Percentiles rank a stretch among this genome's conserved stretches.
Conservation (phyloP, 2,329 filamentous ascomycete genomes). For the Talaromyces sp. region DNA sequence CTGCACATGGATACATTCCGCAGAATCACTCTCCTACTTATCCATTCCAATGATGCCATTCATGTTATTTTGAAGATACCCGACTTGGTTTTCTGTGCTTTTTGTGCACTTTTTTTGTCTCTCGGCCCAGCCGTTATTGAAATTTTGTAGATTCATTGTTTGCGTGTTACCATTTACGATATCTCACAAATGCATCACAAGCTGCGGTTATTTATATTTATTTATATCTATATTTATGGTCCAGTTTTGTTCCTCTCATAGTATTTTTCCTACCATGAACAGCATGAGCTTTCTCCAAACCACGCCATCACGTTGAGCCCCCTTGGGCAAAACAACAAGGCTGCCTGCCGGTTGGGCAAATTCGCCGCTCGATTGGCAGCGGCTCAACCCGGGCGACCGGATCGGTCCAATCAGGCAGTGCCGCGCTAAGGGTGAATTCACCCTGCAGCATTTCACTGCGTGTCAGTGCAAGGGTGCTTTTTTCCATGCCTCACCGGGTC, state of each 20-base stretch:
- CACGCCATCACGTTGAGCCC: neutral
- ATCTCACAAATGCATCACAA: neutral
- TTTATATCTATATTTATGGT: neutral
- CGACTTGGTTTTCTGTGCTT: neutral
- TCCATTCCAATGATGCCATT: neutral
- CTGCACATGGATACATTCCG: neutral
- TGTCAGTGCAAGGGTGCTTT: neutral
- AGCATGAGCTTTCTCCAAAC: neutral
- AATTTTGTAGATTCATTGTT: neutral
- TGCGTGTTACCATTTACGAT: neutral
- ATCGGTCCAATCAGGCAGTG: neutral
- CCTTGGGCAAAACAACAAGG: no score
- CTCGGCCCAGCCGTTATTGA: neutral
- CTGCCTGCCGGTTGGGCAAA: no score
- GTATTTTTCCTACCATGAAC: neutral
- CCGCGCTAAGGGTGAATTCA: neutral
- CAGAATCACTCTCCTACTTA: conserved; percentile 1
- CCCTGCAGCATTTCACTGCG: neutral
- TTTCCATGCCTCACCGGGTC: neutral
- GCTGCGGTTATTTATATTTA: neutral
- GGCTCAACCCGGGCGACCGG: no score
- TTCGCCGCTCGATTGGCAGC: no score
- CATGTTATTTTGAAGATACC: neutral
- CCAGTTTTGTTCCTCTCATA: neutral
- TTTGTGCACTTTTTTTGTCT: neutral